Base-by-base conservation (phyloP, 2,329 filamentous ascomycete genomes). In the Sporothrix protearum region DNA sequence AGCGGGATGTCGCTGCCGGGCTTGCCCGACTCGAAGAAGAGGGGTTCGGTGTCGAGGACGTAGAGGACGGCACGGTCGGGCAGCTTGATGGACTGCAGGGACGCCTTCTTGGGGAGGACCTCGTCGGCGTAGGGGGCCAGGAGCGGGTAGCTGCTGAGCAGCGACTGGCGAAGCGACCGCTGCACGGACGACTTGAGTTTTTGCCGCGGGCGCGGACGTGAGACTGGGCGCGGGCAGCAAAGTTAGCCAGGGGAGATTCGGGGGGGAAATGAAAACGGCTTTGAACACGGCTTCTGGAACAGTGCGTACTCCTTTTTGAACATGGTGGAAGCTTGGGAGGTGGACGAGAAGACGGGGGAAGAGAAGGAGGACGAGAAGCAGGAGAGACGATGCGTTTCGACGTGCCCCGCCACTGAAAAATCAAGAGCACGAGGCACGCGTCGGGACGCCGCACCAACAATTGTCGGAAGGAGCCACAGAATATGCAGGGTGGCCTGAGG, bases 131-230 rank as follows among this genome's bases (percentile, higher is more conserved):
- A 88, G 0, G 93, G 92, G 76, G 89, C 89, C 68, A 98, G 91
- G 68, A 92, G 88, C 2, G 96, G 96, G 82, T 96, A 97, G 69
- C 92, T 92, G 72, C 93, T 86, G 75, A 96, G 85, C 76, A 98
- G 88, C 78, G 92, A 92, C 78, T 90, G 86, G 76, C 96, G 92
- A 77, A 99, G 90, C 75, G 85, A 88, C 78, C 96, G 92, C 84
- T 97, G 94, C 71, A 93, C 93, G 30, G 94, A 97, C 75, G 95
- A 97, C 84, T 98, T 99, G 82, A 98, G 93, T 86, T 98, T 98
- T 77, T 94, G 93, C 84, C 96, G 97, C 71, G 92, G 92, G 90
- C 76, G 91, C 89, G 33, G 91, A 83, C 77, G 89, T 84, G 80
- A 97, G 89, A 76, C 92, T 95, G 78, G 39, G 16, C 3, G 5